Evolutionary conservation across 1,139 yeast species (phyloP).

Genomic region (Yarrowia galli): DNA sequence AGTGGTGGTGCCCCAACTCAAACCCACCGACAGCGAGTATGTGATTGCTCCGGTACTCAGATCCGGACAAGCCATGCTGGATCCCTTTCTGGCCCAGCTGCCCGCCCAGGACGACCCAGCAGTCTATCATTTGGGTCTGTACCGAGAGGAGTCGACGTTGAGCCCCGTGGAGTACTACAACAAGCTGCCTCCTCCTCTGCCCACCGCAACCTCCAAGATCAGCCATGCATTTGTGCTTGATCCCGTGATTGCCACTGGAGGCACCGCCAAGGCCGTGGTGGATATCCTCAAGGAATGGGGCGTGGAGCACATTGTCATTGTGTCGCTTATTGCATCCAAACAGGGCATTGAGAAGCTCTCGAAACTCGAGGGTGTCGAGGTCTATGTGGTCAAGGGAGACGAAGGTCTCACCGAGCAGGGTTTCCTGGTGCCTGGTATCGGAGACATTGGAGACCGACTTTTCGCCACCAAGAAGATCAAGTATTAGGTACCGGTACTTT

Average conservation of each 20-base stretch:
- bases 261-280: constrained; percentile 51
- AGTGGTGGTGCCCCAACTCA: constrained; percentile 30
- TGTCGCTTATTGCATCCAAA: constrained; percentile 47
- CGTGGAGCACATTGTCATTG: constrained; percentile 48
- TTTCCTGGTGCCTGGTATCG: constrained; percentile 51
- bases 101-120: constrained; percentile 48
- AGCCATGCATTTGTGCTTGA: constrained; percentile 49
- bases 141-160: constrained; percentile 49
- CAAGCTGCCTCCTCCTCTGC: constrained; percentile 46
- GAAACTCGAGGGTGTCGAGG: constrained; percentile 46
- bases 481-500: constrained; percentile 1
- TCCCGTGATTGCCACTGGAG: constrained; percentile 53
- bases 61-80: constrained; percentile 51
- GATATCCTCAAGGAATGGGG: constrained; percentile 51
- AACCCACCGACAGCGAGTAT: constrained; percentile 44
- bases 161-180: constrained; percentile 52
- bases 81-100: constrained; percentile 47
- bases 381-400: constrained; percentile 50
- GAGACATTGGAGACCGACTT: constrained; percentile 52
- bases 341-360: constrained; percentile 46
- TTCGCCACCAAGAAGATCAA: constrained; percentile 34
- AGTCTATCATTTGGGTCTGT: constrained; percentile 50
- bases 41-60: constrained; percentile 50
- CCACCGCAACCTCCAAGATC: constrained; percentile 18
- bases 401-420: constrained; percentile 46